phyloP scores from a whole-genome alignment of 805 yeast species.

The Hanseniaspora meyeri region DNA sequence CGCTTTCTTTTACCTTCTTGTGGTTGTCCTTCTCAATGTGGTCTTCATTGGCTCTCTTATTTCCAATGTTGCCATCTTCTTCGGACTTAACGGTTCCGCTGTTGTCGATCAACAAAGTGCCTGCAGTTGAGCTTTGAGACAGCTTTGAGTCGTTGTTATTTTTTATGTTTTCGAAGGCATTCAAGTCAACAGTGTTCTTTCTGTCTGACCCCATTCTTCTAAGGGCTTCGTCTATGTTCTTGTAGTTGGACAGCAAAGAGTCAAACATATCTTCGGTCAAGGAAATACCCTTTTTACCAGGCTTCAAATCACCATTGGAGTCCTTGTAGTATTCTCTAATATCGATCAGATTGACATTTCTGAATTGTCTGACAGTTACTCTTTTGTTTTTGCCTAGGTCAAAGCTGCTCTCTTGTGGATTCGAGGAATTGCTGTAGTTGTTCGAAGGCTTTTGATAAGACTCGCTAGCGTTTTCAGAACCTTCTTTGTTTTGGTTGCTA shows the following conservation, averaged over 20 bases:
- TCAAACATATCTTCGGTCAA: constrained; percentile 30
- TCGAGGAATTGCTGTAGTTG: constrained; percentile 14
- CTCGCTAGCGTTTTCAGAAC: constrained; percentile 11
- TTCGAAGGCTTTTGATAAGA: constrained; percentile 4
- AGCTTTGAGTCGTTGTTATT: constrained; percentile 15
- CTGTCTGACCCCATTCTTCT: constrained; percentile 28
- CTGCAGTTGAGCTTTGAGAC: constrained; percentile 5
- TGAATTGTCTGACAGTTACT: constrained; percentile 61
- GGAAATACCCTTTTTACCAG: constrained; percentile 59
- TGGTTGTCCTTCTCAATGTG: constrained; percentile 15
- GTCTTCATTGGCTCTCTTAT: constrained; percentile 14
- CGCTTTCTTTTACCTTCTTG: constrained; percentile 21
- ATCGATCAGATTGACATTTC: constrained; percentile 56
- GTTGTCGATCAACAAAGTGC: constrained; percentile 3
- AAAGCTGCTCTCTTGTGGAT: constrained; percentile 23
- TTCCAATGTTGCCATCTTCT: constrained; percentile 10
- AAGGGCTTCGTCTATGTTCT: constrained; percentile 29
- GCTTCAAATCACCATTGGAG: constrained; percentile 49
- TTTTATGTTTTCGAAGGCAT: constrained; percentile 23
- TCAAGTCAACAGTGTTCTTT: constrained; percentile 23
- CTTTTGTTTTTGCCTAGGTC: constrained; percentile 51
- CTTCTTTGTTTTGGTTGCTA: not conserved
- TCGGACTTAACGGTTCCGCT: constrained; percentile 10
- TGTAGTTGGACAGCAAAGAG: constrained; percentile 26
- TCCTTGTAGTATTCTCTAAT: constrained; percentile 71